A percentile compares a stretch with the other conserved stretches of the same genome.
Evolutionary conservation across 2,329 filamentous ascomycete genomes (phyloP).

Genomic region (Didymella exigua): DNA sequence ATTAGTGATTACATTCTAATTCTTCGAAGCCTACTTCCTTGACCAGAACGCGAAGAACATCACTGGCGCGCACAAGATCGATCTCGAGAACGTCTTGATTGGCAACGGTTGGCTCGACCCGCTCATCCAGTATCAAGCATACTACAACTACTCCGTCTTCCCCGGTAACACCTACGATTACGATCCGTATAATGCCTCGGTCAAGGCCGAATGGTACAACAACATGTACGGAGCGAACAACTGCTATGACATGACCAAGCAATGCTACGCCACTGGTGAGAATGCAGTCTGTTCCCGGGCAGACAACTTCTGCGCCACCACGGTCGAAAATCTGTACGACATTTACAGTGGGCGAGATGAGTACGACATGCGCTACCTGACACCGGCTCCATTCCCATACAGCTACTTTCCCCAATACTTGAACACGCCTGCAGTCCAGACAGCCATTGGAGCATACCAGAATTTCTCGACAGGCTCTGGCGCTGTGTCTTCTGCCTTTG

Average conservation of each 20-base stretch:
- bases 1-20: not conserved
- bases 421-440: conserved; percentile 60
- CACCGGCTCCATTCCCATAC: conserved; percentile 64
- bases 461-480: conserved; percentile 61
- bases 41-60: conserved; percentile 54
- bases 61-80: conserved; percentile 54
- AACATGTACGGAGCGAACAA: conserved; percentile 66
- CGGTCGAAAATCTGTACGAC: conserved; percentile 61
- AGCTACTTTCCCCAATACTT: conserved; percentile 63
- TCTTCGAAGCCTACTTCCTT: conserved; percentile 50
- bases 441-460: conserved; percentile 64
- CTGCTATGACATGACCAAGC: conserved; percentile 62
- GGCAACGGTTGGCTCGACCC: conserved; percentile 66
- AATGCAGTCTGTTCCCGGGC: conserved; percentile 60
- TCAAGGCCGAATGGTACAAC: conserved; percentile 61
- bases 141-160: conserved; percentile 63
- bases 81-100: conserved; percentile 59
- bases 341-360: conserved; percentile 60
- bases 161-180: conserved; percentile 65
- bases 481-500: conserved; percentile 54
- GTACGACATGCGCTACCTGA: conserved; percentile 64
- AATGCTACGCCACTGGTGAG: conserved; percentile 60
- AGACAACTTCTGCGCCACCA: conserved; percentile 60
- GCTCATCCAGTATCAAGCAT: conserved; percentile 61
- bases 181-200: conserved; percentile 57